A percentile compares a stretch with the other conserved stretches of the same genome.
Evolutionary conservation across 2,329 filamentous ascomycete genomes (phyloP).

Genomic region (Xylaria sp.): DNA sequence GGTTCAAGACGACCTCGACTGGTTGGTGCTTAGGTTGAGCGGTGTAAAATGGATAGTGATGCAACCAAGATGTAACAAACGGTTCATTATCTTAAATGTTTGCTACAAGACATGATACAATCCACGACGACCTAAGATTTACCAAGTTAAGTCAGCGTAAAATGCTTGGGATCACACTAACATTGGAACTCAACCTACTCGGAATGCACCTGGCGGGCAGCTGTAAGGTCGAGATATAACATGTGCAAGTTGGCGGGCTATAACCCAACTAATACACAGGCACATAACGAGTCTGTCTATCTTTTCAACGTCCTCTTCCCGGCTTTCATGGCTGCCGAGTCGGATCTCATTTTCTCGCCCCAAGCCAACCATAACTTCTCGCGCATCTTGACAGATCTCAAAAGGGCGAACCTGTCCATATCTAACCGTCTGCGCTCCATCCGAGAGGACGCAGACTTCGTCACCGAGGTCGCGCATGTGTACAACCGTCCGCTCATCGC

Average conservation of each 20-base stretch:
- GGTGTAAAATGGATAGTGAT: no score
- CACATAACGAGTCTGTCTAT: no score
- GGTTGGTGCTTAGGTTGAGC: no score
- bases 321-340: constrained; percentile 37
- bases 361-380: constrained; percentile 69
- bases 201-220: constrained; percentile 6
- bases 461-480: constrained; percentile 62
- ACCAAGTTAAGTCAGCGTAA: no score
- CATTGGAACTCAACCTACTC: no score
- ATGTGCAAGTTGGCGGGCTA: background rate
- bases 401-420: constrained; percentile 76
- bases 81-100: no score
- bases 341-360: constrained; percentile 56
- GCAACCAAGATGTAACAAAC: no score
- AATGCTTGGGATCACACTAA: no score
- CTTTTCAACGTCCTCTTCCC: background rate
- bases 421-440: constrained; percentile 85
- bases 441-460: constrained; percentile 75
- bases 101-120: no score
- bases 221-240: background rate
- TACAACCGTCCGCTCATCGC: constrained; percentile 76
- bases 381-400: constrained; percentile 72
- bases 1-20: no score
- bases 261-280: background rate
- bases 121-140: no score